Evolutionary conservation across 805 yeast species (phyloP).

Genomic region (Hanseniaspora pseudoguilliermondii): DNA sequence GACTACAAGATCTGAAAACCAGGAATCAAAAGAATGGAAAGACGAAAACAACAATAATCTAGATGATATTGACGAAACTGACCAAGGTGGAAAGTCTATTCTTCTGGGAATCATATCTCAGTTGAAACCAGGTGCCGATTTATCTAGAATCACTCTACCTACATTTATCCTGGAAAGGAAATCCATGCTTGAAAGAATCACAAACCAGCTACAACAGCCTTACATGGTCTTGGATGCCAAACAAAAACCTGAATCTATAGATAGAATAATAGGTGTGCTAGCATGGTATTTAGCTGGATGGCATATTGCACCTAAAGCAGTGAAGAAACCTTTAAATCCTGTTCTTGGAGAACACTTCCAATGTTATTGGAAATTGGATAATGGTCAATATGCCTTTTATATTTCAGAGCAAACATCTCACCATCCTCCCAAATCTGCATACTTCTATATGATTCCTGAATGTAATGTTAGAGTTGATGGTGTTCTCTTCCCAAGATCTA

Average conservation of each 20-base stretch:
- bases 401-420: slow-evolving; percentile 91
- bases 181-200: slow-evolving; percentile 89
- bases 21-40: background rate
- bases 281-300: slow-evolving; percentile 91
- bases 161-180: slow-evolving; percentile 90
- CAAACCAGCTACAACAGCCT: slow-evolving; percentile 77
- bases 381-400: slow-evolving; percentile 63
- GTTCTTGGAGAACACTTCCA: slow-evolving; percentile 83
- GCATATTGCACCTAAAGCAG: slow-evolving; percentile 98
- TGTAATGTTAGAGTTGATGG: slow-evolving; percentile 80
- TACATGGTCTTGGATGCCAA: slow-evolving; percentile 61
- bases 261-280: slow-evolving; percentile 61
- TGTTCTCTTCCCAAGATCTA: slow-evolving; percentile 70
- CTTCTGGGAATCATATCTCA: slow-evolving; percentile 80
- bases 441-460: slow-evolving; percentile 77
- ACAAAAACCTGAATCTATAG: slow-evolving; percentile 40
- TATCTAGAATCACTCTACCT: slow-evolving; percentile 83
- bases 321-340: slow-evolving; percentile 92
- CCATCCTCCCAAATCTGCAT: slow-evolving; percentile 96
- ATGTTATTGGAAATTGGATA: slow-evolving; percentile 83
- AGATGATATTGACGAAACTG: slow-evolving; percentile 85
- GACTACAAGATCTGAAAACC: background rate
- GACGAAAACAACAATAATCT: slow-evolving; percentile 19
- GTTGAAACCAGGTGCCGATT: slow-evolving; percentile 82
- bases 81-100: slow-evolving; percentile 77